Conservation (phyloP, 1,139 yeast genomes). For the Petasospora fabianii region DNA sequence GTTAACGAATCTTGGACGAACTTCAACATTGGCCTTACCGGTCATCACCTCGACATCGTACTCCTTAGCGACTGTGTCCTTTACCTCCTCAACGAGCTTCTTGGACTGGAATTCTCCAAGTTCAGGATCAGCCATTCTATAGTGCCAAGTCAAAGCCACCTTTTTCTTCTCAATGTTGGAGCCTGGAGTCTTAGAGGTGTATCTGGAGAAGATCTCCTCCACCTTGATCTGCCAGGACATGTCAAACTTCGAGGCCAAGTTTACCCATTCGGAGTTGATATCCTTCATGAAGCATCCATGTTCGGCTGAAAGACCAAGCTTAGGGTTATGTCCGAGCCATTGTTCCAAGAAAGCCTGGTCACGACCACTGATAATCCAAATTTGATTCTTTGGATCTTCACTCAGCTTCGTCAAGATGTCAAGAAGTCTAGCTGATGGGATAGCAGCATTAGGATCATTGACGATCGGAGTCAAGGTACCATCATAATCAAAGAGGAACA, state of each 20-base stretch:
- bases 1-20: conserved; percentile 88
- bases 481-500: conserved; percentile 91
- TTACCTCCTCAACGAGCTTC: conserved; percentile 63
- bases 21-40: conserved; percentile 95
- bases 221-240: conserved; percentile 94
- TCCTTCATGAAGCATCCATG: conserved; percentile 94
- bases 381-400: conserved; percentile 75
- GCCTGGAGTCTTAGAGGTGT: conserved; percentile 89
- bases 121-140: conserved; percentile 90
- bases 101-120: conserved; percentile 84
- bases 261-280: conserved; percentile 68
- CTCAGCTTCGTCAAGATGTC: conserved; percentile 57
- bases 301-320: conserved; percentile 86
- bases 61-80: conserved; percentile 53
- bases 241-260: conserved; percentile 76
- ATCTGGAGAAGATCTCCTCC: conserved; percentile 64
- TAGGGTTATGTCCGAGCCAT: conserved; percentile 70
- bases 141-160: conserved; percentile 98
- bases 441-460: conserved; percentile 96
- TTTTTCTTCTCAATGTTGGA: conserved; percentile 82
- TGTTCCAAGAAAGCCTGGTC: conserved; percentile 86
- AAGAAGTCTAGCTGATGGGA: conserved; percentile 76
- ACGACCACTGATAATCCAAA: conserved; percentile 96
- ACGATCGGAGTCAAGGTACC: conserved; percentile 97
- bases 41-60: conserved; percentile 96